These are phyloP conservation scores for Allium fistulosum DNA, from an alignment of 106 monocot species.

Conservation along the genomic window DNA sequence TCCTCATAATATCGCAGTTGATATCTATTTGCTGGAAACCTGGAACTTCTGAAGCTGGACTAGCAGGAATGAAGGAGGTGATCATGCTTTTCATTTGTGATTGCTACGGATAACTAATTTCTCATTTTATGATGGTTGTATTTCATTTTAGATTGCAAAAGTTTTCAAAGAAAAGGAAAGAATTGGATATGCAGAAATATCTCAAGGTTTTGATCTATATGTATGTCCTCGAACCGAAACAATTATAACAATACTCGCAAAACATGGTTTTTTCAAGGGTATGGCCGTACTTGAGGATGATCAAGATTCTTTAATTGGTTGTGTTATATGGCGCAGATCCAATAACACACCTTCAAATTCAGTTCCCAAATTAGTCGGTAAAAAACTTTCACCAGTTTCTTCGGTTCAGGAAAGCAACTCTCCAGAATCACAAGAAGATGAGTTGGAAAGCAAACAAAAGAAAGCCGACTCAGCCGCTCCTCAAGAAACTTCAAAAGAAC, in stretches of 20 bases:
- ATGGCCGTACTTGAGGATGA: slow-evolving; percentile 54
- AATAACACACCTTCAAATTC: slow-evolving; percentile 11
- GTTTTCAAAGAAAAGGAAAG: slow-evolving; percentile 38
- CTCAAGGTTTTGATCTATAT: slow-evolving; percentile 56
- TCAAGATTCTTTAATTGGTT: slow-evolving; percentile 71
- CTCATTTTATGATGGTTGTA: too few relatives aligned
- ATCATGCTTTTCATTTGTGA: not conserved
- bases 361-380: slow-evolving; percentile 14
- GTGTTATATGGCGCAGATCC: slow-evolving; percentile 65
- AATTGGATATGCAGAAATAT: slow-evolving; percentile 67
- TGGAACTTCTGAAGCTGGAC: slow-evolving; percentile 45
- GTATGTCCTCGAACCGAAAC: slow-evolving; percentile 69
- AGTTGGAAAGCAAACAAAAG: slow-evolving; percentile 9
- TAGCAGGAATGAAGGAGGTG: slow-evolving; percentile 66
- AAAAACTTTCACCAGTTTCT: slow-evolving; percentile 18
- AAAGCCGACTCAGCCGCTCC: not conserved
- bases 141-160: slow-evolving; percentile 38
- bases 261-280: slow-evolving; percentile 81
- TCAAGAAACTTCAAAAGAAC: slow-evolving; percentile 7
- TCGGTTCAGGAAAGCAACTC: slow-evolving; percentile 11
- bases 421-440: not conserved
- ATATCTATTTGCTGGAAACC: slow-evolving; percentile 73
- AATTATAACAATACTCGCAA: slow-evolving; percentile 79
- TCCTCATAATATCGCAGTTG: slow-evolving; percentile 24
- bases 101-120: too few relatives aligned